phyloP scores from a whole-genome alignment of 176 grass and related monocot species.

The Bonia amplexicaulis region DNA sequence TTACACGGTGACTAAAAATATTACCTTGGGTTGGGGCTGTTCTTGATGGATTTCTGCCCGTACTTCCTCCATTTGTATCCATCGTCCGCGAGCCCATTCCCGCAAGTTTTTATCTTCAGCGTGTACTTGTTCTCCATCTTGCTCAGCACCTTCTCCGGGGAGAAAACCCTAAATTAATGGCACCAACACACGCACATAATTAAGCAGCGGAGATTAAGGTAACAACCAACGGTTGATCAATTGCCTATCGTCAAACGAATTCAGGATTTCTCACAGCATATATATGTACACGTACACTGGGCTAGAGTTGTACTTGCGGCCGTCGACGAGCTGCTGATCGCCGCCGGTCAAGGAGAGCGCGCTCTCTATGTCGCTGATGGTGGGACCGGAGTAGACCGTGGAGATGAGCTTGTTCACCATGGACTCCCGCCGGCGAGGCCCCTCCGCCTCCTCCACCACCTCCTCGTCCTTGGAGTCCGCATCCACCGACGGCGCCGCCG shows the following conservation, averaged over 20 bases:
- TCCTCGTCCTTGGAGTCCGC: background rate
- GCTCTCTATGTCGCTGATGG: constrained; percentile 78
- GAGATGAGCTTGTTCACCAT: constrained; percentile 89
- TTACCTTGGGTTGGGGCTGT: constrained; percentile 93
- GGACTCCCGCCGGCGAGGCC: constrained; percentile 35
- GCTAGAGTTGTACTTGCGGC: constrained; percentile 25
- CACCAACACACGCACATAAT: background rate
- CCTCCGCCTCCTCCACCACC: background rate
- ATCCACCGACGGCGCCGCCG: background rate
- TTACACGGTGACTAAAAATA: no score
- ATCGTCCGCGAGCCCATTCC: constrained; percentile 63
- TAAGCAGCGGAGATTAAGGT: background rate
- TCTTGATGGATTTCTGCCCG: constrained; percentile 96
- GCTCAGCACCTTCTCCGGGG: constrained; percentile 63
- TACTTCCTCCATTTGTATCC: constrained; percentile 99
- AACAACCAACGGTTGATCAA: background rate
- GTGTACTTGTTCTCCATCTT: constrained; percentile 94
- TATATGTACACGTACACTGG: constrained; percentile 32
- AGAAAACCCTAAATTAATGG: constrained; percentile 39
- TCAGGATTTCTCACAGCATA: background rate
- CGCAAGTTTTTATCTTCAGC: constrained; percentile 66
- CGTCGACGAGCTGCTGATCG: background rate
- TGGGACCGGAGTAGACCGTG: constrained; percentile 86
- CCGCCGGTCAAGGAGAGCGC: constrained; percentile 55
- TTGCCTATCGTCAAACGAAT: background rate